Evolutionary conservation across 345 rosid genomes (phyloP).

Genomic region (Ceriops tagal): DNA sequence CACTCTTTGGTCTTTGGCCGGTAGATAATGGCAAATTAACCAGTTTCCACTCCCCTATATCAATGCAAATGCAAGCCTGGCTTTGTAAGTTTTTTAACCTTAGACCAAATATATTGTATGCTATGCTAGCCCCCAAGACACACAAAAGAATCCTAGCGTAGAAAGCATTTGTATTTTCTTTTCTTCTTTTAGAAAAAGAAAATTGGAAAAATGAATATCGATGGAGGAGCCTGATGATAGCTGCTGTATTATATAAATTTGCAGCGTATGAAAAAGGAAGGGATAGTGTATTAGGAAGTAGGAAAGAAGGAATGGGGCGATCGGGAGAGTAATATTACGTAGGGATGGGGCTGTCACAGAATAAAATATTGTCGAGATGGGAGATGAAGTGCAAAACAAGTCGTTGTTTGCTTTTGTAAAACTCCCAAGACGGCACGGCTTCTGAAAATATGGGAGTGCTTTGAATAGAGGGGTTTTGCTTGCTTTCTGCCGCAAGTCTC

Average conservation of each 20-base stretch:
- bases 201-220: too few relatives aligned
- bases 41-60: not conserved
- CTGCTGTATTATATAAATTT: too few relatives aligned
- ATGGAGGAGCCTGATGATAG: too few relatives aligned
- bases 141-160: too few relatives aligned
- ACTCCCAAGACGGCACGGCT: constrained; percentile 73
- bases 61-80: too few relatives aligned
- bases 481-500: constrained; percentile 28
- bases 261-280: too few relatives aligned
- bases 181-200: too few relatives aligned
- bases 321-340: not conserved
- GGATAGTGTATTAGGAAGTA: not conserved
- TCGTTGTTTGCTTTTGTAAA: constrained; percentile 12
- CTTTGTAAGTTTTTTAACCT: too few relatives aligned
- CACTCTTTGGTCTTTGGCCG: constrained; percentile 16
- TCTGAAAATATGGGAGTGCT: constrained; percentile 37
- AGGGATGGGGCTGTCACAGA: not conserved
- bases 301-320: not conserved
- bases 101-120: too few relatives aligned
- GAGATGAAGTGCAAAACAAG: constrained; percentile 50
- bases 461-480: constrained; percentile 26
- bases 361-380: constrained; percentile 2
- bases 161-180: too few relatives aligned
- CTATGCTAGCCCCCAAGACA: too few relatives aligned
- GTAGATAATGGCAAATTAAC: not conserved